Base-by-base conservation (phyloP, 257 asterid species). In the Lycium ferocissimum region DNA sequence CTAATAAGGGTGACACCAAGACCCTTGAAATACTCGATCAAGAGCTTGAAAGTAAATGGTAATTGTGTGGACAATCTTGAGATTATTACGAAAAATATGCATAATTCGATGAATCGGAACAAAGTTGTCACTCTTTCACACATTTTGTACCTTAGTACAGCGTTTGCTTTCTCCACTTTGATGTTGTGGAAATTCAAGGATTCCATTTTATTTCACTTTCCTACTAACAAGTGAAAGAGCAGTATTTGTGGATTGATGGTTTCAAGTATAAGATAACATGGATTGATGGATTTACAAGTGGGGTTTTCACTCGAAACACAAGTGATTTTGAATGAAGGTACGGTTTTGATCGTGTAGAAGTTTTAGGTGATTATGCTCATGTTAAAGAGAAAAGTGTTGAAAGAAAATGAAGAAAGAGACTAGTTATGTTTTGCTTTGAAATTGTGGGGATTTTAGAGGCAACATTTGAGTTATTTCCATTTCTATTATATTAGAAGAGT, bases 11-110 rank as follows among this genome's bases (percentile, higher is more conserved):
- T 54, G 12, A 70, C 82, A 33, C 92, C 85, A 53, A 93, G 49
- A 20, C 89, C 92, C 89, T 88, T 86, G 88, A 94, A 61, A 65
- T 83, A 85, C 4, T 93, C 92, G 5, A 85, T 86, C 8, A 91
- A 88, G 5, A 89, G 22, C 59, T 87, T 89, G 78, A 86, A 58
- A 56, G 81, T 85, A 6, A 84, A 17, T 7, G 91, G 84, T 4
- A 94, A 61, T 18, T 86, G 86, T 33, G 84, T n/a, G 80, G 91
- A 86, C 10, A 86, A 86, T 58, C 88, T 86, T 82, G 91, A 85
- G 86, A 91, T 6, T 33, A 87, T 40, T 65, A 84, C 57, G 8
- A 91, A 69, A 78, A 92, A 51, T 78, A 89, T 62, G 18, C 89
- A 82, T 9, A 85, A 47, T 75, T 91, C 93, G 10, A 86, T 43